phyloP scores from a whole-genome alignment of 1,139 yeast species.

The Ashbya aceris region DNA sequence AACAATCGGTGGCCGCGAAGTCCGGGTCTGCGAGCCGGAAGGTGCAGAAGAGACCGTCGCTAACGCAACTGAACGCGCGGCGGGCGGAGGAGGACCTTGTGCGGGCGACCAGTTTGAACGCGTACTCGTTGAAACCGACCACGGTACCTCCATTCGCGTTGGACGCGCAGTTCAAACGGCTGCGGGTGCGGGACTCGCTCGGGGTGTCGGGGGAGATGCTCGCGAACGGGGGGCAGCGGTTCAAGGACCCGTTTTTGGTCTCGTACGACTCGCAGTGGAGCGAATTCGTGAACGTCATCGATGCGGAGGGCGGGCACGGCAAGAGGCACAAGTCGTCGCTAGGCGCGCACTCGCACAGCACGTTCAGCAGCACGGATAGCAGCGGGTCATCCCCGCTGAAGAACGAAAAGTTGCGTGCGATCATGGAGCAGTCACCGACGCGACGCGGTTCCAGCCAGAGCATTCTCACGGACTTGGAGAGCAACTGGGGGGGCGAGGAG shows the following conservation, averaged over 20 bases:
- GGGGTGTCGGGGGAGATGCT: slow-evolving; percentile 3
- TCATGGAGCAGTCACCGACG: background rate
- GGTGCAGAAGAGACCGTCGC: slow-evolving; percentile 1
- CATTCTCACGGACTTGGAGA: slow-evolving; percentile 29
- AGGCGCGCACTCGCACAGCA: slow-evolving; percentile 3
- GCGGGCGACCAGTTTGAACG: slow-evolving; percentile 13
- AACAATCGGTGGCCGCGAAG: background rate
- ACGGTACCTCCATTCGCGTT: slow-evolving; percentile 30
- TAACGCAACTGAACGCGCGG: slow-evolving; percentile 1
- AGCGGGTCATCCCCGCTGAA: background rate
- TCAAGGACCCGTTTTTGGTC: slow-evolving; percentile 21
- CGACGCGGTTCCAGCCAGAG: background rate
- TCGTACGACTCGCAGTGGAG: slow-evolving; percentile 21
- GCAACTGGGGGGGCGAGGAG: slow-evolving; percentile 64
- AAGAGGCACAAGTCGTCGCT: background rate
- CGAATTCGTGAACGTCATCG: slow-evolving; percentile 19
- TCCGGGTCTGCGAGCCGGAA: slow-evolving; percentile 1
- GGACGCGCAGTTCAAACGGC: slow-evolving; percentile 15
- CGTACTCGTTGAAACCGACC: slow-evolving; percentile 24
- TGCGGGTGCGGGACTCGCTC: slow-evolving; percentile 6
- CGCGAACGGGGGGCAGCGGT: slow-evolving; percentile 7
- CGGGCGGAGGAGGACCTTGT: background rate
- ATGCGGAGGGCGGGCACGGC: slow-evolving; percentile 23
- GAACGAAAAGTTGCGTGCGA: slow-evolving; percentile 2
- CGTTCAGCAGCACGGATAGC: slow-evolving; percentile 4